These are phyloP conservation scores for Fagus crenata DNA, from an alignment of 306 rosid species.

Conservation along the genomic window DNA sequence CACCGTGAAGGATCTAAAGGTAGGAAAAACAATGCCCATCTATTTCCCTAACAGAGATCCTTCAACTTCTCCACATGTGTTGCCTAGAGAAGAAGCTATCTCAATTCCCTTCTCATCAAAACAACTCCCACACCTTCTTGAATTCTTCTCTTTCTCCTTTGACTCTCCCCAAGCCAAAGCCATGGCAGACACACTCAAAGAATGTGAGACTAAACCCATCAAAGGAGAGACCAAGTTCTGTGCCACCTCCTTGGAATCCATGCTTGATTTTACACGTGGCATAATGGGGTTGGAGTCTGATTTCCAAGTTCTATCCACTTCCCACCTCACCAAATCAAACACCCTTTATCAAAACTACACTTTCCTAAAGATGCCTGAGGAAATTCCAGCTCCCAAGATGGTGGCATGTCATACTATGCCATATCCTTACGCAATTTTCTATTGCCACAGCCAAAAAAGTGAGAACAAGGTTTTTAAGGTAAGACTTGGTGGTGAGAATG, in stretches of 20 bases:
- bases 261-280: constrained; percentile 50
- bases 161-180: constrained; percentile 70
- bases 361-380: constrained; percentile 39
- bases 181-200: constrained; percentile 52
- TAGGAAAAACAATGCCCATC: constrained; percentile 56
- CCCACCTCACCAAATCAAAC: constrained; percentile 46
- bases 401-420: constrained; percentile 88
- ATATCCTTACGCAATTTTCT: constrained; percentile 68
- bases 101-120: constrained; percentile 61
- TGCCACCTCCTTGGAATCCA: constrained; percentile 73
- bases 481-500: constrained; percentile 54
- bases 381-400: constrained; percentile 52
- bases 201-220: constrained; percentile 63
- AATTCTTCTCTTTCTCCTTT: constrained; percentile 46
- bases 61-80: constrained; percentile 51
- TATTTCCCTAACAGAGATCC: constrained; percentile 68
- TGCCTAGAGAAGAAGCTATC: constrained; percentile 50
- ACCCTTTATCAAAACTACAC: constrained; percentile 71
- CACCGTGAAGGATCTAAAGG: constrained; percentile 51
- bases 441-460: constrained; percentile 60
- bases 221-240: constrained; percentile 70
- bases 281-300: constrained; percentile 37
- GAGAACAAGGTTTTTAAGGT: constrained; percentile 50
- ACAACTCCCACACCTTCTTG: constrained; percentile 49
- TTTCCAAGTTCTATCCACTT: constrained; percentile 41